Evolutionary conservation across 2,329 filamentous ascomycete genomes (phyloP).

Genomic region (Apiospora phragmitis): DNA sequence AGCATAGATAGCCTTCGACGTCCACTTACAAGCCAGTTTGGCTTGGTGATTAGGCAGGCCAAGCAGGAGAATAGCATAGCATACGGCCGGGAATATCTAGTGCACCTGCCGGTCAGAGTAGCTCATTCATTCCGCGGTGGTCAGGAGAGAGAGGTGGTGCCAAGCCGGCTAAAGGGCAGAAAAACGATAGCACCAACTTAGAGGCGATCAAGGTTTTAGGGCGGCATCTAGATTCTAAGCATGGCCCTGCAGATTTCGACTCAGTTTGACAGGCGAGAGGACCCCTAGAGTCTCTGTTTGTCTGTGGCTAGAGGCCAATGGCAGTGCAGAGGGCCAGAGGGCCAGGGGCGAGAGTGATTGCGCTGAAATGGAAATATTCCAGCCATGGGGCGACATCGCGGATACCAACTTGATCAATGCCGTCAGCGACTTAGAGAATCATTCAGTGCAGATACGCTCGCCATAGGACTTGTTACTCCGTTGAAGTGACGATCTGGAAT

Average conservation of each 20-base stretch:
- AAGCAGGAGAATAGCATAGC: not conserved
- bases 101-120: not conserved
- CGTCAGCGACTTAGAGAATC: not conserved
- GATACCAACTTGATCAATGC: not conserved
- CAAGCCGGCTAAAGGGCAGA: not conserved
- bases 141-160: not conserved
- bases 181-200: slow-evolving; percentile 3
- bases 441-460: not conserved
- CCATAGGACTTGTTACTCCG: not conserved
- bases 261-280: not conserved
- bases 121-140: not conserved
- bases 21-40: not conserved
- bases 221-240: not conserved
- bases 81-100: not conserved
- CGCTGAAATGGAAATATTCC: not conserved
- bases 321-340: not conserved
- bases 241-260: not conserved
- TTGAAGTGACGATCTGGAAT: not conserved
- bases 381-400: not conserved
- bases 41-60: not conserved
- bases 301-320: not conserved
- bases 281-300: not conserved
- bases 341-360: not conserved
- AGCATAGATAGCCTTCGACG: not conserved
- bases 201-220: not conserved